Base-by-base conservation (phyloP, 495 filamentous ascomycete species). In the Aspergillus heteromorphus region DNA sequence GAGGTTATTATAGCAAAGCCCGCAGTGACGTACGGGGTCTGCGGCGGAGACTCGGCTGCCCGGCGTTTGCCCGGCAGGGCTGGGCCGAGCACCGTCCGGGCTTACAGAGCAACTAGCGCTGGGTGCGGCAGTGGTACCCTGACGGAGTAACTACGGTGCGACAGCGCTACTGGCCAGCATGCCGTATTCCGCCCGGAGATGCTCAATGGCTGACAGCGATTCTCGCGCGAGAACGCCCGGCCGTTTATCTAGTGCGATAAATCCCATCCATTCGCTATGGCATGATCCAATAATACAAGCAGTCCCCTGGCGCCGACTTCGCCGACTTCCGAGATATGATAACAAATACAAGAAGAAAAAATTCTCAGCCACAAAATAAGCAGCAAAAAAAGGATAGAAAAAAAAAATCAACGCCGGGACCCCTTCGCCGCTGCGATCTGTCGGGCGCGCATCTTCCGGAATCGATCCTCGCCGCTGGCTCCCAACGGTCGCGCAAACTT, bases 371-470 rank as follows among this genome's bases (percentile, higher is more conserved):
- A 53, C 53, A 53, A 40, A 42, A 34, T 57, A 27, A 27, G 23
- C 23, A 40, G 47, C 41, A 38, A 41, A 27, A 34, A 31, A 51
- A 18, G 45, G 40, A 47, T 14, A 36, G 31, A 50, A 53, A 48
- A 50, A 50, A 56, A 58, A 54, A 54, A 40, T 19, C 65, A 68
- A 49, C 67, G 64, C 48, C 66, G 67, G 42, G 69, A 65, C 21
- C 74, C 74, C 67, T 81, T 83, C 62, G 78, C 52, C 40, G 70
- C 71, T 31, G 74, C 75, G 61, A 70, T 82, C 66, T 87, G 82
- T 70, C 85, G 86, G 61, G 82, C 81, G 58, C 85, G 87, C 81
- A 95, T 88, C 72, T 80, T 84, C 61, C 87, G 80, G 76, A 95
- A 92, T 19, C 87, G 86, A 61, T 91, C 88, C 65, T 88, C 80